phyloP scores from a whole-genome alignment of 2,329 filamentous ascomycete species.

The Coleophoma eucalyptorum region DNA sequence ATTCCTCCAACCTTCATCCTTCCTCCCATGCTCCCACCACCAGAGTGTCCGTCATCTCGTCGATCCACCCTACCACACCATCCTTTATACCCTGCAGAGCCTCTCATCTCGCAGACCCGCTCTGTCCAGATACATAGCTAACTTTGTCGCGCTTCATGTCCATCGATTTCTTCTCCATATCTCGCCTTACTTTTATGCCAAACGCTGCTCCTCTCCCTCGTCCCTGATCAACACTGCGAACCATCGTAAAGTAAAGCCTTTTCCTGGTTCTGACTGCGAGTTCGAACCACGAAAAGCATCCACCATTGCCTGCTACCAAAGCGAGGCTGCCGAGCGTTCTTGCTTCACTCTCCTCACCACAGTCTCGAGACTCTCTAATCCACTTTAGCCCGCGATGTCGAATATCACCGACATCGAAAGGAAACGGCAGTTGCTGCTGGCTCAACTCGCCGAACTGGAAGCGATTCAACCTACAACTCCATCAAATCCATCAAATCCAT shows the following conservation, averaged over 20 bases:
- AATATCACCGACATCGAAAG: slow-evolving; percentile 8
- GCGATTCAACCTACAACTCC: slow-evolving; percentile 17
- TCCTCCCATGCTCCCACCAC: background rate
- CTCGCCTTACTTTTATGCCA: background rate
- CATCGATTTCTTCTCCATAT: slow-evolving; percentile 1
- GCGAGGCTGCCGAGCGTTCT: background rate
- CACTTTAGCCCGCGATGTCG: background rate
- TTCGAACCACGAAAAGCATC: background rate
- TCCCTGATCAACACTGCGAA: background rate
- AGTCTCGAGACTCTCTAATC: background rate
- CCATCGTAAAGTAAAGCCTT: background rate
- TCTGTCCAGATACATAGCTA: slow-evolving; percentile 1
- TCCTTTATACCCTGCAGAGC: background rate
- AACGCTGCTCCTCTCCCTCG: background rate
- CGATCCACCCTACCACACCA: slow-evolving; percentile 24
- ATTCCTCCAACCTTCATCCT: background rate
- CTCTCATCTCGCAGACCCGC: background rate
- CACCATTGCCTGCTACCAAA: background rate
- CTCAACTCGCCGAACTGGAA: slow-evolving; percentile 19
- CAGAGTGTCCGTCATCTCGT: slow-evolving; percentile 38
- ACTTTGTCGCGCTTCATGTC: slow-evolving; percentile 1
- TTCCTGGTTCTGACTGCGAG: background rate
- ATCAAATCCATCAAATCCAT: slow-evolving; percentile 4
- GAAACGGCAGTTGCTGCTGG: slow-evolving; percentile 17
- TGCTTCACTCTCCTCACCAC: background rate